phyloP scores from a whole-genome alignment of 2,329 filamentous ascomycete genomes.

The Colletotrichum phormii region DNA sequence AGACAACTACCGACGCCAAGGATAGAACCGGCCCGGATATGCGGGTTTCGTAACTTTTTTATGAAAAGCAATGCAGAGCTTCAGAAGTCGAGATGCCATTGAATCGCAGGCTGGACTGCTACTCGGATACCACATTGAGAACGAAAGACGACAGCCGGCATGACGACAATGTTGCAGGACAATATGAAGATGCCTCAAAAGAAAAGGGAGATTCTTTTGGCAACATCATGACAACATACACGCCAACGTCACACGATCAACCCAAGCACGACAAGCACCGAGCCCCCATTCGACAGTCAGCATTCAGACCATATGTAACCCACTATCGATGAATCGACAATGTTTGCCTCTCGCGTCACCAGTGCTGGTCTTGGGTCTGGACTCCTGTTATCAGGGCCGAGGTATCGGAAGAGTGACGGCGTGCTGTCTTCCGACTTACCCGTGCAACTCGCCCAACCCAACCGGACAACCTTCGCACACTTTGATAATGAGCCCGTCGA shows the following conservation, averaged over 20 bases:
- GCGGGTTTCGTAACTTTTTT: conserved; percentile 5
- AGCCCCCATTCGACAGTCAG: conserved; percentile 45
- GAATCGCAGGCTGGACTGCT: neutral
- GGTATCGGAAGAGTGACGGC: neutral
- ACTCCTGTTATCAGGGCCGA: neutral
- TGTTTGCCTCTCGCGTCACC: conserved; percentile 48
- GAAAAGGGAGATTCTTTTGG: neutral
- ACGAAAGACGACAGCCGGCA: neutral
- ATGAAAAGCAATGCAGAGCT: neutral
- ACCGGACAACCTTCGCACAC: conserved; percentile 38
- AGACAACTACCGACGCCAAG: conserved; percentile 18
- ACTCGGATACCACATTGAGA: neutral
- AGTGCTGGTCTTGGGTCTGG: conserved; percentile 51
- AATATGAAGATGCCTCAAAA: neutral
- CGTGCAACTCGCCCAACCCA: conserved; percentile 48
- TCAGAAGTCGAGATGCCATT: neutral
- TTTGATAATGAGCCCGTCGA: conserved; percentile 44
- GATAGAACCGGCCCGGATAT: conserved; percentile 24
- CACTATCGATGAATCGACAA: conserved; percentile 50
- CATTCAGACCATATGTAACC: conserved; percentile 52
- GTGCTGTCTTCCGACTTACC: conserved; percentile 43
- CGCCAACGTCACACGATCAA: neutral
- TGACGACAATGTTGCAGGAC: neutral
- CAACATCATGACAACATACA: neutral
- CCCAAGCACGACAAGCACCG: neutral